Evolutionary conservation across 148 eudicot species (phyloP), one percentile per base, ranked within the genome.

Genomic region (Fagopyrum tataricum): DNA sequence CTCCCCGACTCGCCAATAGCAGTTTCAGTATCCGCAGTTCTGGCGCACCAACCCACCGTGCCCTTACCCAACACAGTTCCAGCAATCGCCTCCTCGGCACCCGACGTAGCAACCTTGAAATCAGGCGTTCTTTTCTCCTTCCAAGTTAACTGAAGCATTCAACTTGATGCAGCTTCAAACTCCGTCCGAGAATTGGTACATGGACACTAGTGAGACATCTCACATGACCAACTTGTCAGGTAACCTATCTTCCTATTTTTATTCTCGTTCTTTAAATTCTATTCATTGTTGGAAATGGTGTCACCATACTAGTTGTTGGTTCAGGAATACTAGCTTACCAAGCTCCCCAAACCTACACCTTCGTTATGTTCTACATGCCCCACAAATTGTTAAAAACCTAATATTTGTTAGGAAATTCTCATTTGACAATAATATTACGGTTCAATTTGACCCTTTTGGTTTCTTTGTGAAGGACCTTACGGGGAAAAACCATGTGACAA

Each of bases 211-310:
- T 6, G 61, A 12, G 6, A 8, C 61, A 0, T 55, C 61, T 55
- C 61, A 13, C 15, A 55, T 55, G 61, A 55, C 20, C 9, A 15
- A 15, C 6, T 4, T 8, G 14, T n/a, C 61, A 55, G 61, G 1
- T 55, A 55, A 5, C n/a, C 13, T 55, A 15, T 55, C 47, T 5
- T 6, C 61, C 61, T 55, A 55, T 55, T 55, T 55, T 55, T 4
- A 20, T n/a, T n/a, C n/a, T n/a, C n/a, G n/a, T n/a, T n/a, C n/a
- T n/a, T n/a, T n/a, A n/a, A n/a, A n/a, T n/a, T 55, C 61, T 15
- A 55, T 55, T 55, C n/a, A n/a, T 55, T 55, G 61, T 55, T 55
- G 61, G 61, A 15, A 55, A 55, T 55, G 61, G 61, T 13, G 14
- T 8, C 6, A 15, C 61, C 23, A 15, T 55, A 55, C 61, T n/a